Conservation (phyloP, 2,329 filamentous ascomycete genomes). For the Sordariomycetes sp. region DNA sequence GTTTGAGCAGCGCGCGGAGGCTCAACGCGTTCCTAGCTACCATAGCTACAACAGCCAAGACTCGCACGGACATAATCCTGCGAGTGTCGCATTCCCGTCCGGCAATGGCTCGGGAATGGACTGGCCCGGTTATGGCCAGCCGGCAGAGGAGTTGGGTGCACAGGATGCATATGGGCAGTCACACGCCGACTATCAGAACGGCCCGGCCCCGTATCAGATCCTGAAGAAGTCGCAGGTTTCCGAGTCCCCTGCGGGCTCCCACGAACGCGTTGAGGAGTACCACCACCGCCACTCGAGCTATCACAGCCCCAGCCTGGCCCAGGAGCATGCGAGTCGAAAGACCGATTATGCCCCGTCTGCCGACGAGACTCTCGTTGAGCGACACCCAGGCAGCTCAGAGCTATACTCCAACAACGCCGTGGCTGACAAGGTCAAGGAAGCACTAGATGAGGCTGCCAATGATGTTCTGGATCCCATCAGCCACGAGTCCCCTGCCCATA, state of each 20-base stretch:
- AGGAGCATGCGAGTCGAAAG: slow-evolving; percentile 29
- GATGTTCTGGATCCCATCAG: not conserved
- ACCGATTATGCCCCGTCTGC: slow-evolving; percentile 29
- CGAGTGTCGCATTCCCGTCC: slow-evolving; percentile 6
- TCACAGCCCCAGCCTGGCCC: slow-evolving; percentile 30
- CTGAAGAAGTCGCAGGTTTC: slow-evolving; percentile 36
- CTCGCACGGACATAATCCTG: not conserved
- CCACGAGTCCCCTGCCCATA: slow-evolving; percentile 2
- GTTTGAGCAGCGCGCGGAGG: slow-evolving; percentile 11
- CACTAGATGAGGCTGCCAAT: slow-evolving; percentile 2
- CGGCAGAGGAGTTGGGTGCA: slow-evolving; percentile 14
- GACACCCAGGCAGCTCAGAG: slow-evolving; percentile 6
- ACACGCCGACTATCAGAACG: slow-evolving; percentile 15
- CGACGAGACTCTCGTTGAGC: slow-evolving; percentile 13
- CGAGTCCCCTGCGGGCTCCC: slow-evolving; percentile 24
- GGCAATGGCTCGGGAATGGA: slow-evolving; percentile 14
- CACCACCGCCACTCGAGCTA: slow-evolving; percentile 9
- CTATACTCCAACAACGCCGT: slow-evolving; percentile 6
- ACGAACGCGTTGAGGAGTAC: slow-evolving; percentile 25
- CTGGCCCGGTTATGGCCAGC: slow-evolving; percentile 10
- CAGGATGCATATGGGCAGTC: slow-evolving; percentile 13
- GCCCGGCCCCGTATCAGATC: slow-evolving; percentile 23
- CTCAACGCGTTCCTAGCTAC: slow-evolving; percentile 12
- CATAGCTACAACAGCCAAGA: slow-evolving; percentile 10
- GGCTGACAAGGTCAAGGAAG: slow-evolving; percentile 7